Evolutionary conservation across 192 early-diverging fungal genomes (phyloP).

Genomic region (Coemansia sp.): DNA sequence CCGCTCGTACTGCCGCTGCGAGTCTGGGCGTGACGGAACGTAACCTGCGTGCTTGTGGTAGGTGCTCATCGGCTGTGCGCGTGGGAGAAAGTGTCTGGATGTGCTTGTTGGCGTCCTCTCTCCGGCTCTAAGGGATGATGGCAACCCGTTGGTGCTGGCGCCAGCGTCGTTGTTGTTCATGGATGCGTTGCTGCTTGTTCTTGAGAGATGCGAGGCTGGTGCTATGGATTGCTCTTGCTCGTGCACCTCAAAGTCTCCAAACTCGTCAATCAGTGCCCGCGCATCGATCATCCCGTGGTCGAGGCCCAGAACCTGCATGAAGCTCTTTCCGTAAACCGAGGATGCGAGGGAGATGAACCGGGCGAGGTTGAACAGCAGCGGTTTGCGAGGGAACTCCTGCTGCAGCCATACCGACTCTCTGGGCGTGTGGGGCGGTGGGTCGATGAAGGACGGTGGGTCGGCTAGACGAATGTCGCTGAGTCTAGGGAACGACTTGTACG

Average conservation of each 20-base stretch:
- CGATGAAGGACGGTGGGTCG: conserved; percentile 6
- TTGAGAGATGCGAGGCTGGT: conserved; percentile 7
- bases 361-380: conserved; percentile 65
- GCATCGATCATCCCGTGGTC: conserved; percentile 40
- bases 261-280: conserved; percentile 45
- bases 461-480: conserved; percentile 2
- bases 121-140: not conserved
- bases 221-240: not conserved
- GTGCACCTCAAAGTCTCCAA: conserved; percentile 36
- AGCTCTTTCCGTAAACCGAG: conserved; percentile 69
- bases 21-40: conserved; percentile 28
- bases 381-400: conserved; percentile 52
- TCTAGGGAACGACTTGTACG: not conserved
- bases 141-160: not conserved
- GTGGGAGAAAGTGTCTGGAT: conserved; percentile 15
- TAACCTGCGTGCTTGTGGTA: conserved; percentile 31
- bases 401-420: conserved; percentile 16
- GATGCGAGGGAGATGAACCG: conserved; percentile 71
- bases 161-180: conserved; percentile 16
- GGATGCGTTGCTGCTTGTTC: conserved; percentile 24
- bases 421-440: conserved; percentile 41
- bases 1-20: conserved; percentile 30
- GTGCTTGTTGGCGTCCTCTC: not conserved
- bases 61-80: conserved; percentile 49
- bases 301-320: conserved; percentile 73